Percentiles rank a stretch among this genome's conserved stretches.
Conservation (phyloP, 805 yeast genomes). For the Ogataea saltuana region DNA sequence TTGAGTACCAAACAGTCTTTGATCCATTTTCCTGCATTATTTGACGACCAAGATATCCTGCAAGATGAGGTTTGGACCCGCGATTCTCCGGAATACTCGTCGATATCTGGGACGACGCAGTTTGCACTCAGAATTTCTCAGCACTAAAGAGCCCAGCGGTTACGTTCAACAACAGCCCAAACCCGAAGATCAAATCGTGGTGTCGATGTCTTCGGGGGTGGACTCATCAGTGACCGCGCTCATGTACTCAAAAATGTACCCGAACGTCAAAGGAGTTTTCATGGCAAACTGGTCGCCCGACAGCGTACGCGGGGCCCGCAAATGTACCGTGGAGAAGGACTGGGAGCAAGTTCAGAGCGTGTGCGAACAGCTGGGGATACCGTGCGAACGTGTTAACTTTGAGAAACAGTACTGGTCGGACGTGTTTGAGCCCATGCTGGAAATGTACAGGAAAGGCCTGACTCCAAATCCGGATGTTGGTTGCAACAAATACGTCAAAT, state of each 20-base stretch:
- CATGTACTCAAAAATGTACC: slow-evolving; percentile 49
- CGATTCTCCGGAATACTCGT: too few species aligned
- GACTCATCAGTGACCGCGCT: slow-evolving; percentile 87
- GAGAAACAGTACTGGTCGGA: slow-evolving; percentile 92
- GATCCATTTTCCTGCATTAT: too few species aligned
- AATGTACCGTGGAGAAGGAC: slow-evolving; percentile 76
- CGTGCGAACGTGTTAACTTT: slow-evolving; percentile 75
- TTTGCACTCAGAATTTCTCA: neutral
- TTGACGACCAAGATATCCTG: too few species aligned
- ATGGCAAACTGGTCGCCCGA: slow-evolving; percentile 87
- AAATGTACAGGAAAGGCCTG: slow-evolving; percentile 62
- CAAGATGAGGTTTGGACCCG: neutral
- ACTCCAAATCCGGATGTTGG: slow-evolving; percentile 96
- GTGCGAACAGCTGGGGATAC: slow-evolving; percentile 59
- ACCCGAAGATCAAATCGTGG: slow-evolving; percentile 58
- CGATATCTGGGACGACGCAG: neutral
- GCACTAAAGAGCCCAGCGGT: neutral
- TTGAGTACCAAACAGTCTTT: too few species aligned
- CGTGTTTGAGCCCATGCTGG: slow-evolving; percentile 91
- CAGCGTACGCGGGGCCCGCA: slow-evolving; percentile 30
- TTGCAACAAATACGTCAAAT: slow-evolving; percentile 84
- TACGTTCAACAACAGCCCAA: slow-evolving; percentile 39
- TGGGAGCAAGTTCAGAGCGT: slow-evolving; percentile 81
- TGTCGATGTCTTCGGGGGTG: slow-evolving; percentile 97
- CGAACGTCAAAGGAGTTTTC: slow-evolving; percentile 75